Base-by-base conservation (phyloP, 2,329 filamentous ascomycete species). In the Elsinoe necatrix region DNA sequence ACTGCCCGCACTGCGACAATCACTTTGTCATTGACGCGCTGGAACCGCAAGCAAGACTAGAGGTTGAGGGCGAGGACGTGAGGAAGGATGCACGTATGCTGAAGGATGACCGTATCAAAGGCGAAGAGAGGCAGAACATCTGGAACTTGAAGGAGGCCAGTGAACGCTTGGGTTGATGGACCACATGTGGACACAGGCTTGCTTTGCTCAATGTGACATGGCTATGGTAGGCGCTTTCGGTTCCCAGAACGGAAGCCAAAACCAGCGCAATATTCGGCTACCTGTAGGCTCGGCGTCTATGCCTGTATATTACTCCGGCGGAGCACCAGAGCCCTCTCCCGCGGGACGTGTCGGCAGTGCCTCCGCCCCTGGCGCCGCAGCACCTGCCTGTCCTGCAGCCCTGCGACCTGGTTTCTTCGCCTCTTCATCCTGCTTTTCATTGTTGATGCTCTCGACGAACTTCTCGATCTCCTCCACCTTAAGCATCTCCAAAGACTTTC, bases 1-100 rank as follows among this genome's bases (percentile, higher is more conserved):
- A 95, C 79, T 98, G 93, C 77, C 95, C 93, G 20, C 89, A 96
- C 75, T 98, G 93, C 77, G 93, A 98, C 70, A 98, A 98, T 75
- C 95, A 98, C 73, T 98, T 91, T 68, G 87, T 98, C 37, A 78
- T 98, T 61, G 91, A 97, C 3, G 95, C 93, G 54, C 73, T 86
- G 64, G 88, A 86, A 3, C 89, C 93, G 20, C 87, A 95, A 73
- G 81, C 91, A 8, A 81, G 86, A 34, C 74, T 98, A 54, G 83
- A 91, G 63, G 81, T 98, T 54, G 93, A 98, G 75, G 88, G 92
- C 60, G 92, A 95, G 61, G 95, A 98, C 73, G 84, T 85, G 2
- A 80, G 93, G 59, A 80, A 91, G 64, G 89, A 98, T 72, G 82
- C 81, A 66, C 80, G 82, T 59, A 96, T 98, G 89, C 77, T 98